These are phyloP conservation scores for Avena eriantha DNA, from an alignment of 176 grass and related monocot genomes.

Conservation along the genomic window DNA sequence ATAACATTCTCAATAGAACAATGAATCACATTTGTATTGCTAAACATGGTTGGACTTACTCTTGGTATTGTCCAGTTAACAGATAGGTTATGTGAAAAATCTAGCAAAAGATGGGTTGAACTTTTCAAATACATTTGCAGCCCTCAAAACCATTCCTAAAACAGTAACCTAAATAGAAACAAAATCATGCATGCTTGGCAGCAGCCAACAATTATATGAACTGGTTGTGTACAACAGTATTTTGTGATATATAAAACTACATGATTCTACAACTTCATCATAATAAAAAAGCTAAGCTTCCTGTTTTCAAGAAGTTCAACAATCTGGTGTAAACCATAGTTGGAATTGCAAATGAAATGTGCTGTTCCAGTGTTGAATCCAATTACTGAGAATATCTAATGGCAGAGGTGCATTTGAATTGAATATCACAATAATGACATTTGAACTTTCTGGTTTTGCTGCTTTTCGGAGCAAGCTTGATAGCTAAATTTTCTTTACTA, in stretches of 20 bases:
- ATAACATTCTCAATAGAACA: background rate
- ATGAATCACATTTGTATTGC: background rate
- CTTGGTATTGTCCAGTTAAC: conserved; percentile 29
- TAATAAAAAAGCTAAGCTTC: background rate
- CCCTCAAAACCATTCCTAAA: conserved; percentile 8
- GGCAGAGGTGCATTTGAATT: background rate
- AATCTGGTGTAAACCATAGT: background rate
- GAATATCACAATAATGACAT: background rate
- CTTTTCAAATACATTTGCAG: conserved; percentile 31
- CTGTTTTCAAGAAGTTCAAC: background rate
- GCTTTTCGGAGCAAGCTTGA: background rate
- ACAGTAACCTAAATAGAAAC: conserved; percentile 5
- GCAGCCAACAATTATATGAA: background rate
- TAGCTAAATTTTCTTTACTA: background rate
- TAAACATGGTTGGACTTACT: conserved; percentile 24
- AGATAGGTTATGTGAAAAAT: conserved; percentile 22
- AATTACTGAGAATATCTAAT: background rate
- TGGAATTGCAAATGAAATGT: conserved; percentile 21
- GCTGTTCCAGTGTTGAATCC: background rate
- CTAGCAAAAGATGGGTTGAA: conserved; percentile 18
- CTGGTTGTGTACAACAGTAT: conserved; percentile 7
- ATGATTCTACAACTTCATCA: conserved; percentile 11
- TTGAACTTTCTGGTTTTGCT: conserved; percentile 20
- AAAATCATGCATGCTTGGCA: conserved; percentile 14
- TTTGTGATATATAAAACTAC: background rate